phyloP scores from a whole-genome alignment of 306 rosid genomes.

The Inga leiocalycina region DNA sequence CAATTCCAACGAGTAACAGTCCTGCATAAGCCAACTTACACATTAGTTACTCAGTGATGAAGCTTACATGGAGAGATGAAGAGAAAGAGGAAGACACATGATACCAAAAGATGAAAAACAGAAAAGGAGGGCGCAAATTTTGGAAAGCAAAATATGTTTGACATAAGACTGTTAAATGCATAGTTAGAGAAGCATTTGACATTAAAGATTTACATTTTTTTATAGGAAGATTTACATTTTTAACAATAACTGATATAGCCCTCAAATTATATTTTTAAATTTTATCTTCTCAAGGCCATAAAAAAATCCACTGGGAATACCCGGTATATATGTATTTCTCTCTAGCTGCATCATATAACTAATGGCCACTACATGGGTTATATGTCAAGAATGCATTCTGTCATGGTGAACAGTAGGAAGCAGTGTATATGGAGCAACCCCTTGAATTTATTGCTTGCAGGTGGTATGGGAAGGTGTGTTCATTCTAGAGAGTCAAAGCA shows the following conservation, averaged over 20 bases:
- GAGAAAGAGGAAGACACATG: neutral
- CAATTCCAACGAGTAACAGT: conserved; percentile 62
- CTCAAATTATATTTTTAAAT: neutral
- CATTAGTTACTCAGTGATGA: conserved; percentile 35
- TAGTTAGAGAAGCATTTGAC: neutral
- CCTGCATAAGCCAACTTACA: conserved; percentile 55
- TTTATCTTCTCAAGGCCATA: neutral
- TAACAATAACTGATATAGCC: neutral
- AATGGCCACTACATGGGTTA: neutral
- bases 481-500: neutral
- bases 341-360: neutral
- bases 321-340: neutral
- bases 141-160: neutral
- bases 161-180: neutral
- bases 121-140: neutral
- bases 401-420: neutral
- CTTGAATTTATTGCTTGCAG: neutral
- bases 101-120: neutral
- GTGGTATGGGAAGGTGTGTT: neutral
- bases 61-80: conserved; percentile 15
- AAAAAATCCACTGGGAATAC: neutral
- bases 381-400: neutral
- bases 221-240: neutral
- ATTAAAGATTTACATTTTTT: neutral
- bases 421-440: neutral